These are phyloP conservation scores for Debaryomyces singareniensis DNA, from an alignment of 1,139 yeast genomes.

Conservation along the genomic window DNA sequence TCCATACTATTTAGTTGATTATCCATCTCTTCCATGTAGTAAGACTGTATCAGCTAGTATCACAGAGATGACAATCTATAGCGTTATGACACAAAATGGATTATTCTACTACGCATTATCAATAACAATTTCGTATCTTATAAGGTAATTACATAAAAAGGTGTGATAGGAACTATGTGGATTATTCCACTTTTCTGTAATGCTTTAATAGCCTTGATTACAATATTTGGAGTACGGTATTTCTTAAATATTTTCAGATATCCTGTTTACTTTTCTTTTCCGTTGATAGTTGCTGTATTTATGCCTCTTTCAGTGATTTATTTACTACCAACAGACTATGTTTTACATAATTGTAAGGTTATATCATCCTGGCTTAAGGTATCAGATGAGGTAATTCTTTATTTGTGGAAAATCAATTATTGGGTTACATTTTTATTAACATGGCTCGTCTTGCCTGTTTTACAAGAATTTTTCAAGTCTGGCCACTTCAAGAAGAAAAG, in stretches of 20 bases:
- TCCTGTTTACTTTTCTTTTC: conserved; percentile 27
- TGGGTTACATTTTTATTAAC: conserved; percentile 77
- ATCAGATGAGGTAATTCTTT: conserved; percentile 41
- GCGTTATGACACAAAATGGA: too few relatives aligned
- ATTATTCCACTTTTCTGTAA: conserved; percentile 22
- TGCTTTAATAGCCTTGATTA: conserved; percentile 16
- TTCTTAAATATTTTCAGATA: conserved; percentile 32
- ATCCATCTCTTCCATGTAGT: too few relatives aligned
- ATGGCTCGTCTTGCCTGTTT: conserved; percentile 65
- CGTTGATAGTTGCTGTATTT: conserved; percentile 35
- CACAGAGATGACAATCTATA: too few relatives aligned
- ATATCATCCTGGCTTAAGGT: conserved; percentile 19
- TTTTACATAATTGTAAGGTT: conserved; percentile 21
- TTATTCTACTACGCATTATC: too few relatives aligned
- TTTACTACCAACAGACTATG: conserved; percentile 37
- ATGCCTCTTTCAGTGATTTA: conserved; percentile 37
- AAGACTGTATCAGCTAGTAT: too few relatives aligned
- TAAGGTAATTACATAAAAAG: background rate
- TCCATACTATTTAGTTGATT: too few relatives aligned
- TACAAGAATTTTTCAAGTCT: conserved; percentile 67
- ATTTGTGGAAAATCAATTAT: conserved; percentile 67
- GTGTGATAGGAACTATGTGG: conserved; percentile 20
- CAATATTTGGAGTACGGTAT: conserved; percentile 30
- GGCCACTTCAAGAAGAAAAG: conserved; percentile 51
- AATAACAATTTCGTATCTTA: too few relatives aligned